Evolutionary conservation across 2,329 filamentous ascomycete genomes (phyloP).

Genomic region (Annulohypoxylon truncatum): DNA sequence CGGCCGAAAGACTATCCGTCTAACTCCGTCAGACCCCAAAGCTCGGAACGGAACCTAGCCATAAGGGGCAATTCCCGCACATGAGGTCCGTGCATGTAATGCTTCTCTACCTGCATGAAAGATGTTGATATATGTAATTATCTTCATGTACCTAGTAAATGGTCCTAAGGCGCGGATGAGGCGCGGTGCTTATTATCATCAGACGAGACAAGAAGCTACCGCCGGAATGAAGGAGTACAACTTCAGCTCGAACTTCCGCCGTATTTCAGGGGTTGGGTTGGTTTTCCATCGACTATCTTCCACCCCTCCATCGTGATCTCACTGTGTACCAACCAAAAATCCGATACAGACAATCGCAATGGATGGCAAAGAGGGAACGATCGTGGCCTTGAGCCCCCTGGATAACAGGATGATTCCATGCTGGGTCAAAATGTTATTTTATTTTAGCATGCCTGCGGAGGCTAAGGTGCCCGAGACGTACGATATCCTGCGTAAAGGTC

Average conservation of each 20-base stretch:
- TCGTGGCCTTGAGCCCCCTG: not conserved
- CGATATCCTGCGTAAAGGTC: not conserved
- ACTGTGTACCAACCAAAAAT: no score
- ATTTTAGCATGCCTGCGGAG: not conserved
- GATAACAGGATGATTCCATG: not conserved
- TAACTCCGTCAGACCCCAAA: not conserved
- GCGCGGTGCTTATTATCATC: no score
- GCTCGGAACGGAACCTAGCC: not conserved
- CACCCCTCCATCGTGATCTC: no score
- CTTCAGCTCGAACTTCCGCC: no score
- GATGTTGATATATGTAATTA: not conserved
- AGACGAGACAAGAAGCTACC: no score
- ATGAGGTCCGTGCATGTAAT: not conserved
- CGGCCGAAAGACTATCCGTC: not conserved
- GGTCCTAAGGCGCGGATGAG: not conserved
- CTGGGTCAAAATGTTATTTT: not conserved
- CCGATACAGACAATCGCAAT: no score
- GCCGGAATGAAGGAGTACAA: no score
- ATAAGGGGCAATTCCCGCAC: not conserved
- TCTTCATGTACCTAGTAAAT: not conserved
- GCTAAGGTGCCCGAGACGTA: not conserved
- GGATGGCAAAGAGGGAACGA: no score
- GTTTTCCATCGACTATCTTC: no score
- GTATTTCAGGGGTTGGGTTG: no score
- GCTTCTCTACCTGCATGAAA: not conserved